A percentile compares a stretch with the other conserved stretches of the same genome.
These are phyloP conservation scores for Aspergillus alliaceus DNA, from an alignment of 2,329 filamentous ascomycete species.

Conservation along the genomic window DNA sequence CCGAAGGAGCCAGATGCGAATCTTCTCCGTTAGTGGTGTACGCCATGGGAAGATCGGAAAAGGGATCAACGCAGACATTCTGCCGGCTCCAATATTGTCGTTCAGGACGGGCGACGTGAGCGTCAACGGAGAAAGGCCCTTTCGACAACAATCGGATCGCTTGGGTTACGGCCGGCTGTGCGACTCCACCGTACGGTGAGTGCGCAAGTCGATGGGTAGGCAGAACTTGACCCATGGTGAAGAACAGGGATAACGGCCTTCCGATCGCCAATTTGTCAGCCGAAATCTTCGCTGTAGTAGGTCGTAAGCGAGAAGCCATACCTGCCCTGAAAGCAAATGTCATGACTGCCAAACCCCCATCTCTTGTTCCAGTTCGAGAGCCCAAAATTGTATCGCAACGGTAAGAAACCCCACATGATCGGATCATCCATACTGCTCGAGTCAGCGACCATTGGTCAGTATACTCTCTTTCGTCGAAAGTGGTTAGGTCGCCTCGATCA, in stretches of 20 bases:
- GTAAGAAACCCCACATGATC: conserved; percentile 86
- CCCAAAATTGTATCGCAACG: conserved; percentile 69
- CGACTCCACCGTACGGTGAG: conserved; percentile 78
- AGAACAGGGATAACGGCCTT: conserved; percentile 74
- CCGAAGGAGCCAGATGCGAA: conserved; percentile 67
- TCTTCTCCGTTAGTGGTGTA: conserved; percentile 43
- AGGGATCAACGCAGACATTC: conserved; percentile 48
- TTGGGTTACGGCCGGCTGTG: conserved; percentile 85
- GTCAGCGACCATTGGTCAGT: conserved; percentile 29
- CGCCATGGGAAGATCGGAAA: conserved; percentile 44
- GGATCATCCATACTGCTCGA: conserved; percentile 81
- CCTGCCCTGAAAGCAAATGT: conserved; percentile 91
- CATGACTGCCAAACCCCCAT: conserved; percentile 89
- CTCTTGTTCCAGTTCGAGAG: conserved; percentile 67
- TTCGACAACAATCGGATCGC: conserved; percentile 79
- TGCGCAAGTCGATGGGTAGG: conserved; percentile 81
- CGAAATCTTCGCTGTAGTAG: not conserved
- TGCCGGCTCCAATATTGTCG: conserved; percentile 38
- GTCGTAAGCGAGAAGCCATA: conserved; percentile 38
- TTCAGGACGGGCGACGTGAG: conserved; percentile 41
- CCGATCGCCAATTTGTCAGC: not conserved
- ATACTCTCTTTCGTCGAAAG: conserved; percentile 13
- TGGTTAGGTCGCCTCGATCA: conserved; percentile 15
- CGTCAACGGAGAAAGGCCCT: conserved; percentile 56
- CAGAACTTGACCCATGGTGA: conserved; percentile 83